Base-by-base conservation (phyloP, 768 basidiomycete species). In the Amanita muscaria region DNA sequence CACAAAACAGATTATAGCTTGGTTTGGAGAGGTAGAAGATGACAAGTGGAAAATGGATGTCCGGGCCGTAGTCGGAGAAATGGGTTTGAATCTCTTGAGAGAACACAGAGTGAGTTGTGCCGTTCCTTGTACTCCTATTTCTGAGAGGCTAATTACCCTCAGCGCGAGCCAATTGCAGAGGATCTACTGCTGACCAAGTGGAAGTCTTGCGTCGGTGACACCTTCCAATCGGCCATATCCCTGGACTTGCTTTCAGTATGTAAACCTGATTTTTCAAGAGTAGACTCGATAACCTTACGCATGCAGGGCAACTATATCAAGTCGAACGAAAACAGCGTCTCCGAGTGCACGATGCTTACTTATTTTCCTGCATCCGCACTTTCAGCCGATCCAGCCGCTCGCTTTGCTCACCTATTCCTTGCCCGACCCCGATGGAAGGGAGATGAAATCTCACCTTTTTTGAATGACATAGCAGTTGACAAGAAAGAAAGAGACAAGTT, bases 401-500 rank as follows among this genome's bases (percentile, higher is more conserved):
- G 94, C 12, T 98, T 98, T 64, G 61, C 75, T 10, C 89, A 94
- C 50, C 74, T 98, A 12, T 99, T 99, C 69, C 68, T 88, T 30
- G 84, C 83, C 7, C 78, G 83, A 4, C 50, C 75, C 16, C 75
- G 76, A 35, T 92, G 90, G 89, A 79, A 73, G 55, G 74, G 71
- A 5, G 79, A 84, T 10, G 89, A 93, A 14, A 85, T 97, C 48
- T 63, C 66, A 21, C 87, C 85, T 3, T 98, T 93, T 64, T 65
- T 98, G 10, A 62, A 69, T 5, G 90, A 90, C 50, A 79, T 96
- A 44, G 83, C 83, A 0, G 69, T 91, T n/a, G 80, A 88, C 56
- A 64, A 68, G 6, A 94, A 96, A 61, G 89, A 89, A 56, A 72
- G 87, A 31, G 93, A 98, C 58, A 90, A 83, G 59, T 58, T 94